Conservation (phyloP, 139 green algal species). For the Coelastrella sp. region DNA sequence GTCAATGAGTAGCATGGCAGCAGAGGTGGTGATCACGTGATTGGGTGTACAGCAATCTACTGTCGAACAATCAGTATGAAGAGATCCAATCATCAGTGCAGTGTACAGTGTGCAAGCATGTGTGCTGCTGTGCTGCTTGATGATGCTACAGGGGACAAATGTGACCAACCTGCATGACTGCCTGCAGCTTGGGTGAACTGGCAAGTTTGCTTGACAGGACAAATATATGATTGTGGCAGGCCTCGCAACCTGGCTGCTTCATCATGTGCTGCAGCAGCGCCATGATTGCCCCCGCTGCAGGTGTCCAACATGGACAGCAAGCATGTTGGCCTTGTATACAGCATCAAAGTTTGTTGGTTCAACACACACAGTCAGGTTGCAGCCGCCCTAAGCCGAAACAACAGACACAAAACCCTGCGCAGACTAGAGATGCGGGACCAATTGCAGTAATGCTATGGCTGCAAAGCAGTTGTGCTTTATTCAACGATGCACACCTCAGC, state of each 20-base stretch:
- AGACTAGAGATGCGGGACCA: no score
- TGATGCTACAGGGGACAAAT: background rate
- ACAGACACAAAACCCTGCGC: no score
- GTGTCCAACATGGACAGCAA: background rate
- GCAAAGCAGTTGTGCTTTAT: no score
- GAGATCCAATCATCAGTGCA: no score
- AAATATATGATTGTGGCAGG: conserved; percentile 30
- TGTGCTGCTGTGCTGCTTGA: background rate
- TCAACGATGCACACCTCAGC: no score
- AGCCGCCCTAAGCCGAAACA: no score
- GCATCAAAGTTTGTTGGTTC: no score
- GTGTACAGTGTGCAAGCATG: background rate
- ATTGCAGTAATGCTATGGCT: background rate
- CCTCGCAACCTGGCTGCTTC: background rate
- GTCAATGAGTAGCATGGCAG: no score
- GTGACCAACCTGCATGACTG: conserved; percentile 14
- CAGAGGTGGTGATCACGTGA: no score
- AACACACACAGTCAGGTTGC: no score
- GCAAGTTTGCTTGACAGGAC: conserved; percentile 6
- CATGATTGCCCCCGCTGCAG: conserved; percentile 10
- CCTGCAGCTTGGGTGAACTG: background rate
- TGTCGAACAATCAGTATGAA: no score
- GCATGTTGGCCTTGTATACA: background rate
- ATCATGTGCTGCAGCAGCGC: conserved; percentile 28
- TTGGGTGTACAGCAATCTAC: no score